phyloP scores from a whole-genome alignment of 148 eudicot genomes.

The Linanthus parryae region DNA sequence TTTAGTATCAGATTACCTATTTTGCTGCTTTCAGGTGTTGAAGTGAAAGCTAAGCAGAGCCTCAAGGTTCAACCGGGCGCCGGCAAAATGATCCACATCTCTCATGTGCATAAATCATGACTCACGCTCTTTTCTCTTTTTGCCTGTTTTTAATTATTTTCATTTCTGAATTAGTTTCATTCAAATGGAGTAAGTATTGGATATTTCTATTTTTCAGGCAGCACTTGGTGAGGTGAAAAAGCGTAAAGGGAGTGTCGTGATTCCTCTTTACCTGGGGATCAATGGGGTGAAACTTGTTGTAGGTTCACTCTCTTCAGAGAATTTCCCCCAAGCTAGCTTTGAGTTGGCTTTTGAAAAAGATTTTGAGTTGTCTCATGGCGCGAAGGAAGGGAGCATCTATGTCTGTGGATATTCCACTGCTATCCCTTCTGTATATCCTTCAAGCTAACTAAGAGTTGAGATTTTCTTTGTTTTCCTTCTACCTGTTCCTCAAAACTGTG shows the following conservation, averaged over 20 bases:
- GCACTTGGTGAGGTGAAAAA: slow-evolving; percentile 71
- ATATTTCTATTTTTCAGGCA: slow-evolving; percentile 27
- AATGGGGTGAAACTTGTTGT: slow-evolving; percentile 36
- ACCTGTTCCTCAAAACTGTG: too few relatives aligned
- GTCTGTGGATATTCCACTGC: slow-evolving; percentile 78
- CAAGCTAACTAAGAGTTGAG: too few relatives aligned
- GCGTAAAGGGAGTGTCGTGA: slow-evolving; percentile 28
- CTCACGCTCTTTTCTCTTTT: slow-evolving; percentile 2
- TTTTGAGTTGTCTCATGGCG: slow-evolving; percentile 76
- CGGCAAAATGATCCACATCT: slow-evolving; percentile 44
- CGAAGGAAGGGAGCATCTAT: slow-evolving; percentile 71
- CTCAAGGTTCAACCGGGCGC: slow-evolving; percentile 24
- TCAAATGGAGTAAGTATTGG: not conserved
- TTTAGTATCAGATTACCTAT: too few relatives aligned
- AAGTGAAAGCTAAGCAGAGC: slow-evolving; percentile 52
- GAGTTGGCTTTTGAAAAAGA: slow-evolving; percentile 78
- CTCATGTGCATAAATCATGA: slow-evolving; percentile 31
- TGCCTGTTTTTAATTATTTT: not conserved
- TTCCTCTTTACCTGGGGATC: slow-evolving; percentile 34
- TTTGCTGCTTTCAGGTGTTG: slow-evolving; percentile 45
- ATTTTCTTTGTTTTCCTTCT: too few relatives aligned
- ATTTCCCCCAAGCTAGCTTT: slow-evolving; percentile 48
- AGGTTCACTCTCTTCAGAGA: slow-evolving; percentile 53
- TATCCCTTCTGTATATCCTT: too few relatives aligned
- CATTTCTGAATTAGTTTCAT: not conserved